phyloP scores from a whole-genome alignment of 208 protist genomes.

The Strigomonas oncopelti region DNA sequence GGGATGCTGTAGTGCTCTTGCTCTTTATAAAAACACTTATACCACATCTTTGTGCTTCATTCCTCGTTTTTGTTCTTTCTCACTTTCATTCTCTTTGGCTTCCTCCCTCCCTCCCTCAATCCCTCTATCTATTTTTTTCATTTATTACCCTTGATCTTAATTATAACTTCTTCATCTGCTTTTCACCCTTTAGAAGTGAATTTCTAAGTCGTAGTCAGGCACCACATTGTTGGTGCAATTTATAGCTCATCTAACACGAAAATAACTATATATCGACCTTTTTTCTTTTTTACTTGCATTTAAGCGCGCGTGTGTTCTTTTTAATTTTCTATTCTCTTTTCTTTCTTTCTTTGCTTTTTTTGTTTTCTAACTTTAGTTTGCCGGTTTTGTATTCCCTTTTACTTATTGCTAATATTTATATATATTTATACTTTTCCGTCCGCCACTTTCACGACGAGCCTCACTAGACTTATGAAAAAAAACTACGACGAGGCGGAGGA shows the following conservation, averaged over 20 bases:
- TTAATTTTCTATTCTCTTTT: not conserved
- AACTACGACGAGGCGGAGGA: not conserved
- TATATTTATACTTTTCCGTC: conserved; percentile 2
- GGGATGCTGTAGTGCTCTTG: not conserved
- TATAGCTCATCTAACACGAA: no score
- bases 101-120: no score
- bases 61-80: no score
- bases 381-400: conserved; percentile 15
- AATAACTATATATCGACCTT: no score
- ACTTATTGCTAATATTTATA: conserved; percentile 6
- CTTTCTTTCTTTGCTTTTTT: conserved; percentile 5
- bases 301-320: not conserved
- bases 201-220: no score
- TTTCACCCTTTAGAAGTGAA: no score
- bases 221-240: not conserved
- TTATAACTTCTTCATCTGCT: no score
- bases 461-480: conserved; percentile 11
- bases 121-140: no score
- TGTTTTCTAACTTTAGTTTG: not conserved
- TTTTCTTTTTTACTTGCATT: not conserved
- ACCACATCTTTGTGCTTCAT: no score
- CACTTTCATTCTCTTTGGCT: no score
- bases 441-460: not conserved
- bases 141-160: no score
- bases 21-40: not conserved